Evolutionary conservation across 2,329 filamentous ascomycete genomes (phyloP).

Genomic region (Sporothrix luriei): DNA sequence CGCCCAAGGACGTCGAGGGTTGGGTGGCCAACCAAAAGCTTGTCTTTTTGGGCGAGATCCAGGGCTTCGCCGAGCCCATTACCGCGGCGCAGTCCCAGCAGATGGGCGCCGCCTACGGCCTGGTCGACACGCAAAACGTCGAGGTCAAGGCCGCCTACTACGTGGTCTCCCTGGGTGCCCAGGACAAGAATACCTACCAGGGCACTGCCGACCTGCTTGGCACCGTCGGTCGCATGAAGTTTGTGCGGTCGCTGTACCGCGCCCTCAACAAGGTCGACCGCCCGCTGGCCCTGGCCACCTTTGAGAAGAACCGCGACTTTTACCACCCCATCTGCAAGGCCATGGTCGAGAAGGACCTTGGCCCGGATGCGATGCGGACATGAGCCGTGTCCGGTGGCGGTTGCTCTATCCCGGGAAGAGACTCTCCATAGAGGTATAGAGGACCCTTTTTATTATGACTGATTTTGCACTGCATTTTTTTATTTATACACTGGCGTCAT

Average conservation of each 20-base stretch:
- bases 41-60: constrained; percentile 82
- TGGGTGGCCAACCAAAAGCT: constrained; percentile 88
- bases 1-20: constrained; percentile 65
- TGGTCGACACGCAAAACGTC: constrained; percentile 76
- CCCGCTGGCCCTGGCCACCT: constrained; percentile 75
- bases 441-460: not conserved
- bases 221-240: constrained; percentile 93
- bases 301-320: constrained; percentile 84
- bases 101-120: constrained; percentile 75
- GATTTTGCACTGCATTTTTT: constrained; percentile 14
- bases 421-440: not conserved
- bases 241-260: constrained; percentile 82
- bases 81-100: constrained; percentile 65
- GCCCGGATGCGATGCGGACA: constrained; percentile 38
- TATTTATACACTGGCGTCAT: constrained; percentile 14
- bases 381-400: not conserved
- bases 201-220: constrained; percentile 75
- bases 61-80: constrained; percentile 67
- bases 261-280: constrained; percentile 74
- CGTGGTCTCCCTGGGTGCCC: constrained; percentile 73
- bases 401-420: not conserved
- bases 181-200: constrained; percentile 68
- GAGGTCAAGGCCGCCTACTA: constrained; percentile 84
- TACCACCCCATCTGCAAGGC: constrained; percentile 91
- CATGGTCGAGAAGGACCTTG: constrained; percentile 85